These are phyloP conservation scores for Taphrina confusa DNA, from an alignment of 1,139 yeast genomes.

Conservation along the genomic window DNA sequence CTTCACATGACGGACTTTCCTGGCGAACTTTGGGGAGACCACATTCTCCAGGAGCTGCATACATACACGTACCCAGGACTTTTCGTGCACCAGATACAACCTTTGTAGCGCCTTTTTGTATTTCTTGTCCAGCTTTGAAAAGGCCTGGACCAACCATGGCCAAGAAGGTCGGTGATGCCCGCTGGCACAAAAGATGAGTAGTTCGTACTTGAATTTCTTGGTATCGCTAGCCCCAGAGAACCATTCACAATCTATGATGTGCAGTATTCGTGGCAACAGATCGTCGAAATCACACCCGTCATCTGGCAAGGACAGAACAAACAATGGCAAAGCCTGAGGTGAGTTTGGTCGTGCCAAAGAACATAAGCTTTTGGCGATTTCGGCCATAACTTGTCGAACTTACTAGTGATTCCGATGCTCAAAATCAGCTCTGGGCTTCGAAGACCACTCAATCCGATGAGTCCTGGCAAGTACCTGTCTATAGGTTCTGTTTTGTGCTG, in stretches of 20 bases:
- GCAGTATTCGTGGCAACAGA: slow-evolving; percentile 39
- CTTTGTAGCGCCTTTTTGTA: slow-evolving; percentile 59
- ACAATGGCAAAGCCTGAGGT: not conserved
- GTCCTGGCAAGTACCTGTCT: too few relatives aligned
- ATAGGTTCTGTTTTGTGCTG: too few relatives aligned
- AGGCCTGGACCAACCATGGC: slow-evolving; percentile 78
- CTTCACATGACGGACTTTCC: slow-evolving; percentile 47
- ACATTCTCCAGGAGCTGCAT: slow-evolving; percentile 55
- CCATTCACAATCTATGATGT: slow-evolving; percentile 32
- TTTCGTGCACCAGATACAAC: slow-evolving; percentile 83
- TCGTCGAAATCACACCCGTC: slow-evolving; percentile 35
- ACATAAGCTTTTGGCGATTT: not conserved
- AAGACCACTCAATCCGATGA: too few relatives aligned
- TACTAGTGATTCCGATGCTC: too few relatives aligned
- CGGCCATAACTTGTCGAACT: too few relatives aligned
- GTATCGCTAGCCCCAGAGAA: not conserved
- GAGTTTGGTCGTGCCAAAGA: slow-evolving; percentile 1
- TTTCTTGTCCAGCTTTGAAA: slow-evolving; percentile 65
- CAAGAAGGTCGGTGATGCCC: slow-evolving; percentile 54
- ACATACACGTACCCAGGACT: slow-evolving; percentile 82
- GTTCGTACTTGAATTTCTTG: slow-evolving; percentile 2
- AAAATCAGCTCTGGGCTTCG: too few relatives aligned
- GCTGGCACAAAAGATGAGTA: slow-evolving; percentile 42
- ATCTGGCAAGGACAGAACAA: slow-evolving; percentile 3
- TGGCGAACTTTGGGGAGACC: slow-evolving; percentile 20